These are phyloP conservation scores for Nicotiana tabacum DNA, from an alignment of 257 asterid genomes.

Conservation along the genomic window DNA sequence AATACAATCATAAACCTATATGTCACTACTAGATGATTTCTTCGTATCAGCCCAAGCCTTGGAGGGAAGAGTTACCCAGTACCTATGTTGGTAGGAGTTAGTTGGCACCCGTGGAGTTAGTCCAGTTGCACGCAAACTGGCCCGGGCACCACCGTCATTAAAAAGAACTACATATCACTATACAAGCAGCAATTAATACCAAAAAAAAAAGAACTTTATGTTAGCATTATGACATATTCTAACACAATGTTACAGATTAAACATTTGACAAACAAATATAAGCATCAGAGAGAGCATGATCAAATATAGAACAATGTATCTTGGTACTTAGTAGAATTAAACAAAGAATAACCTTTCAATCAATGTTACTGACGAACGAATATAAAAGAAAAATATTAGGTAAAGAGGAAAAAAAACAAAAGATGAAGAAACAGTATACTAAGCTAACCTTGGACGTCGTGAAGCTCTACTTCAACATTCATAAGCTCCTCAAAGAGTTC, in stretches of 20 bases:
- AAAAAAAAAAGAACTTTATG: neutral
- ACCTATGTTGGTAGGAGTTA: no score
- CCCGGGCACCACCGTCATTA: no score
- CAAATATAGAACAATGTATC: neutral
- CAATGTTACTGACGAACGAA: neutral
- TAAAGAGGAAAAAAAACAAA: neutral
- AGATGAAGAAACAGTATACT: neutral
- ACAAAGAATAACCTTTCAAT: neutral
- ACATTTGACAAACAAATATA: no score
- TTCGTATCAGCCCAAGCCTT: no score
- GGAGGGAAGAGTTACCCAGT: no score
- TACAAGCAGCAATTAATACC: neutral
- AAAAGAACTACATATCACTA: neutral
- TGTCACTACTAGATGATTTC: no score
- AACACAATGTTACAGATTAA: neutral
- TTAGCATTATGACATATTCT: neutral
- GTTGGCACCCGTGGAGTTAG: no score
- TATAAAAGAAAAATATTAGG: neutral
- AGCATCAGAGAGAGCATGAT: neutral
- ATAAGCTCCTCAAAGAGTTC: slow-evolving; percentile 71
- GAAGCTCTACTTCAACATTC: slow-evolving; percentile 76
- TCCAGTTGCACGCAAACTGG: no score
- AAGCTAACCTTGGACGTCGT: slow-evolving; percentile 67
- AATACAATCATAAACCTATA: neutral
- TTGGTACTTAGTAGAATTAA: neutral